Evolutionary conservation across 1,139 yeast genomes (phyloP).

Genomic region (Groenewaldozyma auringiensis): DNA sequence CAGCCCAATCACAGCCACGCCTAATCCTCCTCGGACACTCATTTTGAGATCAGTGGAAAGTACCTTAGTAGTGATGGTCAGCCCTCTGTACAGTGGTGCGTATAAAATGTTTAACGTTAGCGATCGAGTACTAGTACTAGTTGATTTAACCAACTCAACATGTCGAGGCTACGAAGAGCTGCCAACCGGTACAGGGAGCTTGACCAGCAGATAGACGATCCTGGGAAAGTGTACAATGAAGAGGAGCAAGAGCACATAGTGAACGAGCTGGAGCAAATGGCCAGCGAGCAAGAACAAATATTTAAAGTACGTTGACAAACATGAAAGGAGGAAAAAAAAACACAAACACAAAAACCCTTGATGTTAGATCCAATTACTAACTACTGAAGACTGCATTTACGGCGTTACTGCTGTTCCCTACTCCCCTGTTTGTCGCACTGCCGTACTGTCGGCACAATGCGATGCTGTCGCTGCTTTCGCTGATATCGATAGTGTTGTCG

Average conservation of each 20-base stretch:
- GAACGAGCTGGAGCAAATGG: constrained; percentile 18
- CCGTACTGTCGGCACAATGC: constrained; percentile 26
- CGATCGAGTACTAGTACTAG: no score
- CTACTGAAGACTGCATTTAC: constrained; percentile 15
- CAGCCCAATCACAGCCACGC: no score
- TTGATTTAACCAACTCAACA: no score
- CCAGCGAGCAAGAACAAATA: constrained; percentile 16
- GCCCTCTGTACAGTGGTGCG: no score
- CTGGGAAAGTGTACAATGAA: background rate
- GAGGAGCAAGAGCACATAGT: constrained; percentile 25
- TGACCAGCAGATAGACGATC: background rate
- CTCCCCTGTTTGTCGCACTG: constrained; percentile 25
- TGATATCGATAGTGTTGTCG: constrained; percentile 20
- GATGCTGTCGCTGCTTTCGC: constrained; percentile 22
- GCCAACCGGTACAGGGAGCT: background rate
- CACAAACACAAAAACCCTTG: no score
- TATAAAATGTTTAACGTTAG: no score
- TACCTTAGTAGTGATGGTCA: no score
- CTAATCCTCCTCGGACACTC: no score
- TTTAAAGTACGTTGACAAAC: constrained; percentile 12
- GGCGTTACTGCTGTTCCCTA: constrained; percentile 23
- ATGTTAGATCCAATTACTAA: background rate
- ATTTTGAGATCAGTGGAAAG: no score
- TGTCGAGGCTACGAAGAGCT: background rate
- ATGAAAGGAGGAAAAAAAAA: no score